These are phyloP conservation scores for Populus hybrid DNA, from an alignment of 441 rosid genomes.

Conservation along the genomic window DNA sequence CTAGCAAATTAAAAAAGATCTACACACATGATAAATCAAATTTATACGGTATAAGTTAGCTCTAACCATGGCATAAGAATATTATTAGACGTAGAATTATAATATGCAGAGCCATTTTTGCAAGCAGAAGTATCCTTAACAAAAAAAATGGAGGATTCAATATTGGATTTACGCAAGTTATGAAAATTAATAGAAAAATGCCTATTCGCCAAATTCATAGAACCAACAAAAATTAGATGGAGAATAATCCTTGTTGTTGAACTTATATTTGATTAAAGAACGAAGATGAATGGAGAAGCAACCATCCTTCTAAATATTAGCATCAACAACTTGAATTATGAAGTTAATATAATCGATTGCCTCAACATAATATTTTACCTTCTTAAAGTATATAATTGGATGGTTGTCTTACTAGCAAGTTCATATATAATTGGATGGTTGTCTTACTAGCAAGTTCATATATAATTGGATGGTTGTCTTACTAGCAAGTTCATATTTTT, in stretches of 20 bases:
- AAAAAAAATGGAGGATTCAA: neutral
- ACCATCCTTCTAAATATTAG: neutral
- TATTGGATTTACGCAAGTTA: neutral
- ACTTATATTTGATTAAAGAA: neutral
- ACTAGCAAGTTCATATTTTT: neutral
- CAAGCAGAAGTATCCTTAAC: too few species aligned
- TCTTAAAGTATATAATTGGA: neutral
- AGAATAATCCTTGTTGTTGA: neutral
- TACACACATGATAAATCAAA: too few species aligned
- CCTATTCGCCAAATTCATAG: too few species aligned
- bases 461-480: neutral
- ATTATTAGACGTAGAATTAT: too few species aligned
- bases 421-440: neutral
- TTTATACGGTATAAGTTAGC: too few species aligned
- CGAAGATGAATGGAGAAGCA: neutral
- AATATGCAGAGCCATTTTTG: too few species aligned
- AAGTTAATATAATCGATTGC: neutral
- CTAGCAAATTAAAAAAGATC: too few species aligned
- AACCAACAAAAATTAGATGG: neutral
- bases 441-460: neutral
- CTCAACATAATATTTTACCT: neutral
- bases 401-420: neutral
- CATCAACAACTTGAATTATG: neutral
- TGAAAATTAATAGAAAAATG: neutral
- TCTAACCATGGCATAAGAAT: too few species aligned